A percentile compares a stretch with the other conserved stretches of the same genome.
These are phyloP conservation scores for Lindgomyces ingoldianus DNA, from an alignment of 495 filamentous ascomycete genomes.

Conservation along the genomic window DNA sequence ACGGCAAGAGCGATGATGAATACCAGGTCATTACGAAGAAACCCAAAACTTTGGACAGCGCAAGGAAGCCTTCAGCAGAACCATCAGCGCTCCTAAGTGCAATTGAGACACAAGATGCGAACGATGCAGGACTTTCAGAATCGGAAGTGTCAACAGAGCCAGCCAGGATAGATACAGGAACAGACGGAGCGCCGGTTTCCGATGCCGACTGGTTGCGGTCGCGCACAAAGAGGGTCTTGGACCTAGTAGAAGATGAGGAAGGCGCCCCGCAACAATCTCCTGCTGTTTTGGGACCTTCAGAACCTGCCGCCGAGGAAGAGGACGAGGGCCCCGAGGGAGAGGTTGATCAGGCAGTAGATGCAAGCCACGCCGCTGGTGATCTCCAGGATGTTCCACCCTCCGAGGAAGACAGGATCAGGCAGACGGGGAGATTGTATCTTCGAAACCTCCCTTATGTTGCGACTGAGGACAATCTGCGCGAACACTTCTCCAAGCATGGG, in stretches of 20 bases:
- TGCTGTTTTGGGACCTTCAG: too few relatives aligned
- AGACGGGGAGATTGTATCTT: conserved; percentile 75
- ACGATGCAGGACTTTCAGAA: background rate
- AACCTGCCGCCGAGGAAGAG: background rate
- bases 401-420: conserved; percentile 50
- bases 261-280: background rate
- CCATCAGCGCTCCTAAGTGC: background rate
- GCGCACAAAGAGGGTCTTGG: conserved; percentile 85
- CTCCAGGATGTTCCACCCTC: conserved; percentile 23
- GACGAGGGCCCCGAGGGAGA: background rate
- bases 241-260: conserved; percentile 68
- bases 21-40: conserved; percentile 62
- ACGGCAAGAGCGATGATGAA: conserved; percentile 63
- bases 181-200: conserved; percentile 49
- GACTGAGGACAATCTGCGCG: conserved; percentile 73
- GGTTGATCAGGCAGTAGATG: background rate
- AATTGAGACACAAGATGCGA: background rate
- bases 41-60: conserved; percentile 30
- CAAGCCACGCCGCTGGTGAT: conserved; percentile 43
- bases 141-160: background rate
- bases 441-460: conserved; percentile 84
- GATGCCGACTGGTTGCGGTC: conserved; percentile 94
- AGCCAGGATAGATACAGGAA: background rate
- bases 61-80: background rate
- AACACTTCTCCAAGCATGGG: conserved; percentile 69